A percentile compares a stretch with the other conserved stretches of the same genome.
phyloP scores from a whole-genome alignment of 768 basidiomycete species.

The Suillus bovinus region DNA sequence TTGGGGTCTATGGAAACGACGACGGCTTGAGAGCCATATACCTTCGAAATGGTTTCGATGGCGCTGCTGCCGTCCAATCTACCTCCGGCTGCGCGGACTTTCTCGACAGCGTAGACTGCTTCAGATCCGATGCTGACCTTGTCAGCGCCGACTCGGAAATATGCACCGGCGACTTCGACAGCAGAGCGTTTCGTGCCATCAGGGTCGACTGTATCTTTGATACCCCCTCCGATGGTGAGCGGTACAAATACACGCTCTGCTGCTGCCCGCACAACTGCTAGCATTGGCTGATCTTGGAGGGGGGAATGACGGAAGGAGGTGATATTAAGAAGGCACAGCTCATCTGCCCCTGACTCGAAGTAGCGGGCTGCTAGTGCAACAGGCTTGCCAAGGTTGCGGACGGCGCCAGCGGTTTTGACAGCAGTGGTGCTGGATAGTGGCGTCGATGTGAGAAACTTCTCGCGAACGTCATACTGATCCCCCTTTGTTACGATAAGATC shows the following conservation, averaged over 20 bases:
- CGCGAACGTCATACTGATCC: conserved; percentile 98
- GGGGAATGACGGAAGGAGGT: conserved; percentile 98
- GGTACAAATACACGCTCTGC: conserved; percentile 93
- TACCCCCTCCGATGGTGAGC: conserved; percentile 97
- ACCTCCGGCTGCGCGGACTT: conserved; percentile 52
- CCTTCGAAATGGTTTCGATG: conserved; percentile 88
- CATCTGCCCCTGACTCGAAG: conserved; percentile 88
- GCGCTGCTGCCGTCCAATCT: conserved; percentile 73
- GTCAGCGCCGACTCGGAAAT: conserved; percentile 97
- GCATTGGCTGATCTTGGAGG: conserved; percentile 95
- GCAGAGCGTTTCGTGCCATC: conserved; percentile 88
- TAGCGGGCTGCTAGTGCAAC: conserved; percentile 88
- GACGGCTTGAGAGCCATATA: conserved; percentile 95
- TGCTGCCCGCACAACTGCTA: conserved; percentile 88
- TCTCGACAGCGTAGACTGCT: conserved; percentile 93
- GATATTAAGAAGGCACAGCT: conserved; percentile 97
- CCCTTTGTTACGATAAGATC: conserved; percentile 99
- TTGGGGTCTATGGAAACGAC: conserved; percentile 97
- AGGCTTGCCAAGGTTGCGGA: conserved; percentile 97
- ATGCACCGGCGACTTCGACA: conserved; percentile 91
- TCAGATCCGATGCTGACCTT: conserved; percentile 98
- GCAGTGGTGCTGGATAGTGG: conserved; percentile 19
- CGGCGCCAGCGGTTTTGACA: conserved; percentile 63
- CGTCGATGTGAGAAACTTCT: conserved; percentile 48
- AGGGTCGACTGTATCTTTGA: conserved; percentile 94